Base-by-base conservation (phyloP, 2,329 filamentous ascomycete genomes). In the Fusarium austroafricanum region DNA sequence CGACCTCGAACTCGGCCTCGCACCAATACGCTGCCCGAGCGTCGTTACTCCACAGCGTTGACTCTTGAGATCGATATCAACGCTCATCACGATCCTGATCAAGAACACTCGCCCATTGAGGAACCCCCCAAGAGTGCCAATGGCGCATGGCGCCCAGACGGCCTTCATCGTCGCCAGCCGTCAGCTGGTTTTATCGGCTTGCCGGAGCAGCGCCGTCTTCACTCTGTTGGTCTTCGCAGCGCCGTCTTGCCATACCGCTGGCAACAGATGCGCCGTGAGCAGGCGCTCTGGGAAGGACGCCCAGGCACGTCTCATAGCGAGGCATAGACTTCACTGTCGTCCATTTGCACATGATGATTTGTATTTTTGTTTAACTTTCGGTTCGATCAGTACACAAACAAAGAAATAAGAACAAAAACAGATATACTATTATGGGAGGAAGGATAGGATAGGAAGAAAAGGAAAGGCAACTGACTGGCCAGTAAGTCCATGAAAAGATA, bases 211-310 rank as follows among this genome's bases (percentile, higher is more conserved):
- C 65, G 67, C 8, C 61, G 71, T 2, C 61, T 74, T n/a, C 61
- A 70, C 28, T 72, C 68, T 39, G 59, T 75, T 39, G 73, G 73
- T 21, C 69, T 75, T 26, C 73, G 73, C 37, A 71, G 66, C 42
- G 73, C 73, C 21, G 63, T 75, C 10, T 35, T 75, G 39, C 73
- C 73, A 17, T 74, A 74, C 26, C 73, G 71, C n/a, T 73, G 63
- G 68, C 72, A 73, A 26, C 61, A 62, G 17, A 47, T 71, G 60
- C 69, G 62, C 14, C 59, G 56, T 5, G 68, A 73, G 14, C 62
- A 69, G 43, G 70, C 68, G 4, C 47, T 61, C 43, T 71, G 55
- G 65, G 71, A 61, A 35, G 70, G 67, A n/a, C 71, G 72, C 4
- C 72, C 72, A 5, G 51, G 56, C 28, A 74, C 72, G 15, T 74